Base-by-base conservation (phyloP, 176 grass and related monocot genomes). In the Aegilops sharonensis region DNA sequence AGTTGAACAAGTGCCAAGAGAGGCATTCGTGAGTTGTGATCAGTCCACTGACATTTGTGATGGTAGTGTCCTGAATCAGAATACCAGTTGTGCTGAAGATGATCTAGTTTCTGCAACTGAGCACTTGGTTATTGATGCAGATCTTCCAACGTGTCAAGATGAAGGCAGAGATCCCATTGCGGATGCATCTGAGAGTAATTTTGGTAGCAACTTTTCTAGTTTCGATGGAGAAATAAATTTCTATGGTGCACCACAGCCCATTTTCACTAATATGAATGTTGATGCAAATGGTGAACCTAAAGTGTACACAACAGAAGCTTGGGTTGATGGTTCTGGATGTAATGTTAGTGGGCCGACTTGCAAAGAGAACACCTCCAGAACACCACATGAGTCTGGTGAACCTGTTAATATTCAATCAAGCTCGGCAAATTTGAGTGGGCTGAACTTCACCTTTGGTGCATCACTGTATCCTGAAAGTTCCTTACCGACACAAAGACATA, bases 91-190 rank as follows among this genome's bases (percentile, higher is more conserved):
- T 87, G 75, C 85, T 75, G 89, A 90, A 81, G 80, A 87, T 80
- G 76, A 92, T 81, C 65, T 92, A 78, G 64, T 85, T 68, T 90
- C 79, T 77, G 75, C 92, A 90, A 86, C 94, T 11, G 80, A 94
- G 80, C 42, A 85, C 70, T 87, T 92, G 69, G 65, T 88, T 83
- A 83, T 90, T 63, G 86, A 92, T 60, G 71, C 78, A 34, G 83
- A 90, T 24, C 75, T 57, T 87, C 76, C 57, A 36, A 63, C 7
- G 0, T 67, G 39, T 17, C 70, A 81, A 89, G 83, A 81, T 54
- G 81, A 88, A 82, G 64, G 68, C 27, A 82, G 64, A 78, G 45
- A 43, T 81, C 13, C 37, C 1, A 89, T 71, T 56, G 64, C 23
- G 6, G 65, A 80, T 81, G 47, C 81, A 83, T 86, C 71, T 86